Percentiles rank a stretch among this genome's conserved stretches.
Evolutionary conservation across 441 rosid genomes (phyloP).

Genomic region (Gossypium trilobum): DNA sequence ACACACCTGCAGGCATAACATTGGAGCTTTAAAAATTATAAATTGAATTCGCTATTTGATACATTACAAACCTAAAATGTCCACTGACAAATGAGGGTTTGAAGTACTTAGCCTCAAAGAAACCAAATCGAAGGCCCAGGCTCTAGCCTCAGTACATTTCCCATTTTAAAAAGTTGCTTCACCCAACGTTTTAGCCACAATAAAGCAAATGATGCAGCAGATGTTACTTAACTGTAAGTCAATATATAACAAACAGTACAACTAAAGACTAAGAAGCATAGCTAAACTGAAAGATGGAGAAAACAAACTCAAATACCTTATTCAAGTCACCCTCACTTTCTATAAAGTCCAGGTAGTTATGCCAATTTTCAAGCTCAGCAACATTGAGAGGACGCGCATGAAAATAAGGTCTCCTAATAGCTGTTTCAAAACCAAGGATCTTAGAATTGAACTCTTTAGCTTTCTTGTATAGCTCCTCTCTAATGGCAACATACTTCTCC

Average conservation of each 20-base stretch:
- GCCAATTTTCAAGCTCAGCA: conserved; percentile 94
- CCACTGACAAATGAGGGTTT: conserved; percentile 67
- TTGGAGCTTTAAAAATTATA: conserved; percentile 55
- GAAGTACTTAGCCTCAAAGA: conserved; percentile 93
- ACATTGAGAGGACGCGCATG: conserved; percentile 85
- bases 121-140: conserved; percentile 84
- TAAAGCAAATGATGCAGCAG: conserved; percentile 90
- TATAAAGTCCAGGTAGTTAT: conserved; percentile 68
- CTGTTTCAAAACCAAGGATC: conserved; percentile 84
- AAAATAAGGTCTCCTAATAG: conserved; percentile 91
- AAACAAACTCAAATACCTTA: conserved; percentile 64
- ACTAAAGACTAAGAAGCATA: conserved; percentile 49
- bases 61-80: conserved; percentile 60
- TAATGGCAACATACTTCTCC: conserved; percentile 69
- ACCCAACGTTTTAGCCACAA: conserved; percentile 99
- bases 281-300: conserved; percentile 24
- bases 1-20: conserved; percentile 96
- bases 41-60: conserved; percentile 26
- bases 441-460: conserved; percentile 89
- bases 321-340: conserved; percentile 77
- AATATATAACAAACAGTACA: conserved; percentile 44
- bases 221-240: conserved; percentile 85
- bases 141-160: conserved; percentile 91
- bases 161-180: conserved; percentile 86
- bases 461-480: conserved; percentile 86